These are phyloP conservation scores for Cytospora schulzeri DNA, from an alignment of 2,329 filamentous ascomycete genomes.

Conservation along the genomic window DNA sequence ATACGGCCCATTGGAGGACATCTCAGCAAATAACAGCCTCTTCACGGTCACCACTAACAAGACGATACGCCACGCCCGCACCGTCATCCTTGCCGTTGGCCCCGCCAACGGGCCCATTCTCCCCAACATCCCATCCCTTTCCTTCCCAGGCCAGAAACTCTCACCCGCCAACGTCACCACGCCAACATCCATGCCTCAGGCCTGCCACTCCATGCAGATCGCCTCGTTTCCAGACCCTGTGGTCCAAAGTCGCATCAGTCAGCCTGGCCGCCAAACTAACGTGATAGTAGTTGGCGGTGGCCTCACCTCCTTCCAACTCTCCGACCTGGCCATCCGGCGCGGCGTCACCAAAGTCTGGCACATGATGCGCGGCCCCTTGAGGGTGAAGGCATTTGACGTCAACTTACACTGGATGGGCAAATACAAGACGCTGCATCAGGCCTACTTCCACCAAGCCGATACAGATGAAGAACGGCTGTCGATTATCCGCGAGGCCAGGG, in stretches of 20 bases:
- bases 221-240: constrained; percentile 56
- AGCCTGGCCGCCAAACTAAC: constrained; percentile 52
- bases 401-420: constrained; percentile 80
- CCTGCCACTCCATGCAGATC: constrained; percentile 68
- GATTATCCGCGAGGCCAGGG: constrained; percentile 66
- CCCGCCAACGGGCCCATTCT: constrained; percentile 62
- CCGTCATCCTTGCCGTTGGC: constrained; percentile 72
- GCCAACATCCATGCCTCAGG: constrained; percentile 40
- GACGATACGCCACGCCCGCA: constrained; percentile 56
- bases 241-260: constrained; percentile 55
- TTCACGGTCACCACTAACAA: constrained; percentile 66
- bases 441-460: constrained; percentile 76
- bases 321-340: constrained; percentile 64
- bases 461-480: constrained; percentile 68
- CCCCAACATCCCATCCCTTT: constrained; percentile 33
- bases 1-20: constrained; percentile 52
- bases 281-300: constrained; percentile 75
- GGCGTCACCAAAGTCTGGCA: constrained; percentile 71
- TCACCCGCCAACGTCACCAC: not conserved
- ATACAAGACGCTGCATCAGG: constrained; percentile 76
- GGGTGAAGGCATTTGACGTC: constrained; percentile 77
- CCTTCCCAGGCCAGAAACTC: constrained; percentile 7
- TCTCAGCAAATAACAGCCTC: constrained; percentile 53
- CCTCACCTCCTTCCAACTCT: constrained; percentile 73
- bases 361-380: constrained; percentile 61